Conservation (phyloP, 495 filamentous ascomycete species). For the Penicillium flavigenum region DNA sequence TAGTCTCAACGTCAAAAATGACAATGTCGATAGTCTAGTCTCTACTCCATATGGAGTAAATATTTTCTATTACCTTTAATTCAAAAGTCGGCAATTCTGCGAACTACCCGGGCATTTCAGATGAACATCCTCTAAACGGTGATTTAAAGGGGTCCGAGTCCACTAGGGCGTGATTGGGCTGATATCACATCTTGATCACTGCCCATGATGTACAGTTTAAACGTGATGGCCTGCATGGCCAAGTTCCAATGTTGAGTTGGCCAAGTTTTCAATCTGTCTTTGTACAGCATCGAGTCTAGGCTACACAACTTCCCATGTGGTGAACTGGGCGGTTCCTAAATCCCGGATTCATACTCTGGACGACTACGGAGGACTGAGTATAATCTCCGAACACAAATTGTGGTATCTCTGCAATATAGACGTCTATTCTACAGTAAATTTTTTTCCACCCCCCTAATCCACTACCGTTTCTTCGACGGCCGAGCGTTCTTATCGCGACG, state of each 20-base stretch:
- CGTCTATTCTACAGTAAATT: slow-evolving; percentile 8
- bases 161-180: slow-evolving; percentile 10
- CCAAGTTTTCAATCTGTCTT: slow-evolving; percentile 1
- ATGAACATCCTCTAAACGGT: neutral
- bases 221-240: slow-evolving; percentile 11
- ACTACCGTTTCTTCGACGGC: slow-evolving; percentile 56
- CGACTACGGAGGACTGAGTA: neutral
- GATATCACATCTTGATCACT: slow-evolving; percentile 6
- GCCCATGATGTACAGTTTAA: slow-evolving; percentile 2
- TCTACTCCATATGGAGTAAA: too few relatives aligned
- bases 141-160: neutral
- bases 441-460: slow-evolving; percentile 2
- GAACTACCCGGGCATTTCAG: neutral
- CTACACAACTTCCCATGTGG: slow-evolving; percentile 11
- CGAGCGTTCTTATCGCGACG: slow-evolving; percentile 85
- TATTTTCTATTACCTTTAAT: too few relatives aligned
- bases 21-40: neutral
- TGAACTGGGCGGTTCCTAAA: slow-evolving; percentile 7
- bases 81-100: neutral
- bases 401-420: slow-evolving; percentile 17
- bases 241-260: slow-evolving; percentile 2
- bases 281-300: neutral
- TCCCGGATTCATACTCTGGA: slow-evolving; percentile 1
- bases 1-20: slow-evolving; percentile 4
- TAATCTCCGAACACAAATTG: slow-evolving; percentile 8